phyloP scores from a whole-genome alignment of 108 stramenopile genomes.

The Nannochloropsis oceanica region DNA sequence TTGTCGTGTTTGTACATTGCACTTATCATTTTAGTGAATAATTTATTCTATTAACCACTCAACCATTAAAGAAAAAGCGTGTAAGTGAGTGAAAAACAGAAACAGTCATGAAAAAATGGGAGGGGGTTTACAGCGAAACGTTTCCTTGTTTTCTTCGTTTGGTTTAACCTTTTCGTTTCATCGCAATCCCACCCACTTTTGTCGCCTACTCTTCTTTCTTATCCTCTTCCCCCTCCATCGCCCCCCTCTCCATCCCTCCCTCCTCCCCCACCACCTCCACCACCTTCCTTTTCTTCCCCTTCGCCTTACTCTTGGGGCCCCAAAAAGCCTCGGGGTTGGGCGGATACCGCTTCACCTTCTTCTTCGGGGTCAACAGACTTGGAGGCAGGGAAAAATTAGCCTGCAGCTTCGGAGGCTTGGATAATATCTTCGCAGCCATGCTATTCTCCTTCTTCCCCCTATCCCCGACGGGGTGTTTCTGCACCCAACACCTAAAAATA shows the following conservation, averaged over 20 bases:
- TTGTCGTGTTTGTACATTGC: no score
- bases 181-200: not conserved
- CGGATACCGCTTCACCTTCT: conserved; percentile 15
- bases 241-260: not conserved
- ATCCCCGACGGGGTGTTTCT: conserved; percentile 52
- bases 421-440: conserved; percentile 50
- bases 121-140: not conserved
- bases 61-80: no score
- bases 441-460: conserved; percentile 43
- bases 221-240: not conserved
- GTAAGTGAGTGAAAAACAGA: no score
- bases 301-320: conserved; percentile 23
- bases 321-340: conserved; percentile 21
- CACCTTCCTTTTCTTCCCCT: conserved; percentile 4
- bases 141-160: no score
- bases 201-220: not conserved
- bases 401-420: conserved; percentile 43
- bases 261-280: not conserved
- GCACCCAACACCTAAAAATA: conserved; percentile 69
- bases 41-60: no score
- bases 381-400: conserved; percentile 11
- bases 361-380: conserved; percentile 2
- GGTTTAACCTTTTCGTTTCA: not conserved
- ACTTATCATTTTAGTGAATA: no score
- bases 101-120: not conserved